A percentile compares a stretch with the other conserved stretches of the same genome.
phyloP scores from a whole-genome alignment of 2,329 filamentous ascomycete genomes.

The Fonsecaea erecta region DNA sequence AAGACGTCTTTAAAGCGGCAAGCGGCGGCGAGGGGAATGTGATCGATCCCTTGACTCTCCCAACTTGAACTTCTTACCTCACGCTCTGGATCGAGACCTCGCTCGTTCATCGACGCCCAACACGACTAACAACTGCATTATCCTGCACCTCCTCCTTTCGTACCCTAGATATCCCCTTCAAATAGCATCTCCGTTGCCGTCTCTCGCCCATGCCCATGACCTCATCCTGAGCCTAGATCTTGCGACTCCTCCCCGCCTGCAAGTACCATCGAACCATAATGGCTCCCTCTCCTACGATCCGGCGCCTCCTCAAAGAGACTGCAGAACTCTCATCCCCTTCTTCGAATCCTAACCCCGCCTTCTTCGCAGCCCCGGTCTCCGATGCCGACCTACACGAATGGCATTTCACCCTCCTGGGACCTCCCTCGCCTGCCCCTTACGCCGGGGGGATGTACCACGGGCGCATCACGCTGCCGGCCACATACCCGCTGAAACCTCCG shows the following conservation, averaged over 20 bases:
- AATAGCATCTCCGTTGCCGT: background rate
- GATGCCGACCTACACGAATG: constrained; percentile 95
- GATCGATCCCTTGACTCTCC: background rate
- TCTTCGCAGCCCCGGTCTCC: constrained; percentile 76
- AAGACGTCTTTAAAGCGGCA: background rate
- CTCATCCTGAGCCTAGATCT: background rate
- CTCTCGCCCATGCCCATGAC: background rate
- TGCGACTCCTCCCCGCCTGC: background rate
- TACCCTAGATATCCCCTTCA: background rate
- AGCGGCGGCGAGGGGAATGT: background rate
- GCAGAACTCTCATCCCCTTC: constrained; percentile 77
- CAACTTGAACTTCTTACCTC: background rate
- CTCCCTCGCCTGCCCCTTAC: constrained; percentile 77
- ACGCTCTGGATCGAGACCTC: too few species aligned
- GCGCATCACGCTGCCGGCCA: constrained; percentile 84
- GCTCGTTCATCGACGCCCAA: background rate
- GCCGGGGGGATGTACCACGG: constrained; percentile 88
- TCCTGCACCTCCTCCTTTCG: background rate
- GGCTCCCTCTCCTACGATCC: constrained; percentile 44
- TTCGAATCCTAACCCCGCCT: constrained; percentile 78
- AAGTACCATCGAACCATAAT: constrained; percentile 16
- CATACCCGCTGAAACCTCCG: constrained; percentile 89
- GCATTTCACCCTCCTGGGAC: constrained; percentile 96
- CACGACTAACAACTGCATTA: background rate
- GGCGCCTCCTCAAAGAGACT: constrained; percentile 73